Percentiles rank a stretch among this genome's conserved stretches.
These are phyloP conservation scores for Zizania latifolia DNA, from an alignment of 176 grass and related monocot species.

Conservation along the genomic window DNA sequence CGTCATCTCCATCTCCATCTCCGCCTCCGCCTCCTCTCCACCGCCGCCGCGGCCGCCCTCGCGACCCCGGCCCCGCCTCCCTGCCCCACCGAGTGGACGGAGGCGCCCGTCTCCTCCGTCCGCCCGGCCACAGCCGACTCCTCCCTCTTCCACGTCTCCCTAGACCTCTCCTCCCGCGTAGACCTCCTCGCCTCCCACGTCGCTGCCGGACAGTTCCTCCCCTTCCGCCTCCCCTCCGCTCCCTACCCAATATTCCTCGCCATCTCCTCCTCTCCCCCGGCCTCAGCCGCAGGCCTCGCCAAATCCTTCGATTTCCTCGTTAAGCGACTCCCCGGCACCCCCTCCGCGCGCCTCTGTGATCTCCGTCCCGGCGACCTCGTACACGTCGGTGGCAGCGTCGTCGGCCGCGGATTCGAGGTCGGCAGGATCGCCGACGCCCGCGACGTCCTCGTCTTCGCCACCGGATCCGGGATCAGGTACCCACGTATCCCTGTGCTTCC, in stretches of 20 bases:
- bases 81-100: constrained; percentile 49
- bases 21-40: constrained; percentile 31
- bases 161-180: constrained; percentile 50
- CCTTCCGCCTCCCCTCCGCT: constrained; percentile 39
- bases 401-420: constrained; percentile 54
- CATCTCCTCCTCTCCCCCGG: constrained; percentile 51
- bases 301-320: constrained; percentile 55
- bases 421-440: constrained; percentile 31
- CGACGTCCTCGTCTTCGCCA: constrained; percentile 61
- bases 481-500: neutral
- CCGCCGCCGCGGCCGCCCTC: constrained; percentile 12
- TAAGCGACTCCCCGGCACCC: constrained; percentile 57
- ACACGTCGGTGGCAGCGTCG: constrained; percentile 39
- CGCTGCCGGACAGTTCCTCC: constrained; percentile 78
- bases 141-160: constrained; percentile 68
- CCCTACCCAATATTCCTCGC: constrained; percentile 66
- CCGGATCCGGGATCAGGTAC: constrained; percentile 78
- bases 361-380: constrained; percentile 49
- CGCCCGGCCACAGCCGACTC: constrained; percentile 56
- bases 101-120: constrained; percentile 46
- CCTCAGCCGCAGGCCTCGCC: neutral
- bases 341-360: constrained; percentile 51
- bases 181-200: constrained; percentile 52
- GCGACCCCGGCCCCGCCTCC: neutral
- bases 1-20: constrained; percentile 19